A percentile compares a stretch with the other conserved stretches of the same genome.
Conservation (phyloP, 306 rosid genomes). For the Trifolium repens region DNA sequence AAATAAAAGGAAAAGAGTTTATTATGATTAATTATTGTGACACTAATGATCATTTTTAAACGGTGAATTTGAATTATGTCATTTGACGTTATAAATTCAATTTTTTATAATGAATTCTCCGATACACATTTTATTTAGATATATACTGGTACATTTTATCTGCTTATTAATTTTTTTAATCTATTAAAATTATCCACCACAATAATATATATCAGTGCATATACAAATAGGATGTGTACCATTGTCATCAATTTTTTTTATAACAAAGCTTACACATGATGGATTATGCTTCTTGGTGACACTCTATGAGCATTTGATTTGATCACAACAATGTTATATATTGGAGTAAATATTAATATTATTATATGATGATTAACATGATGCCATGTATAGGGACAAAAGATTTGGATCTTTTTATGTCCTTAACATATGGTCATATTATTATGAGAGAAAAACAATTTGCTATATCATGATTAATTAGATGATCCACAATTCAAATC, state of each 20-base stretch:
- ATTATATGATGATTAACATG: neutral
- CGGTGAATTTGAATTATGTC: neutral
- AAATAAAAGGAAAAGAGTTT: neutral
- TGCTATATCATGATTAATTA: too few species aligned
- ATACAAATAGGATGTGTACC: too few species aligned
- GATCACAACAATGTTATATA: neutral
- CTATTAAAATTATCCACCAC: too few species aligned
- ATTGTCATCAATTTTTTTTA: too few species aligned
- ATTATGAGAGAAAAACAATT: neutral
- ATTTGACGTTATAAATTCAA: neutral
- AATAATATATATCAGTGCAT: too few species aligned
- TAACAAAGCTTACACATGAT: neutral
- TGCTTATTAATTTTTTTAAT: too few species aligned
- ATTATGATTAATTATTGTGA: neutral
- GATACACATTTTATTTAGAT: too few species aligned
- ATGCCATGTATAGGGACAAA: neutral
- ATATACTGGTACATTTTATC: too few species aligned
- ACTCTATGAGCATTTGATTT: neutral
- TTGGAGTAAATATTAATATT: neutral
- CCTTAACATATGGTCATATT: neutral
- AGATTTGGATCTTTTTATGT: neutral
- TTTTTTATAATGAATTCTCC: too few species aligned
- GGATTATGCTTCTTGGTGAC: neutral
- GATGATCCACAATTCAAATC: neutral
- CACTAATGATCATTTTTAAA: neutral